phyloP scores from a whole-genome alignment of 495 filamentous ascomycete species.

The Recurvomyces mirabilis region DNA sequence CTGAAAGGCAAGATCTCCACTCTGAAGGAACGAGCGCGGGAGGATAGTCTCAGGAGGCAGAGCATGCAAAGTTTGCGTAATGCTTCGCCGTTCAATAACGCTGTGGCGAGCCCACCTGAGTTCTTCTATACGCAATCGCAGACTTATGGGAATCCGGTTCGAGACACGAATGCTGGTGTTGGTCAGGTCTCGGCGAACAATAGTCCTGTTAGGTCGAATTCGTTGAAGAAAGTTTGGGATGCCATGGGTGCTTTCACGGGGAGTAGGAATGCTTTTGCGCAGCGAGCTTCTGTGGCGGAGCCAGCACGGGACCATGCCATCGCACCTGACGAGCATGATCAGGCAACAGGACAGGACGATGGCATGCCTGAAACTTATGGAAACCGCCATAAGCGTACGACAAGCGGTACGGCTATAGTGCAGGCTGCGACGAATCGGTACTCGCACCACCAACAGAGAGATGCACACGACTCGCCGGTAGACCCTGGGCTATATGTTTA shows the following conservation, averaged over 20 bases:
- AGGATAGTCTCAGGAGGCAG: conserved; percentile 69
- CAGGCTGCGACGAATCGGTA: conserved; percentile 13
- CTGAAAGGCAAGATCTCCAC: conserved; percentile 83
- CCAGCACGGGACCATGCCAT: too few species aligned
- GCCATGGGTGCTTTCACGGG: background rate
- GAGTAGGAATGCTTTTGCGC: conserved; percentile 18
- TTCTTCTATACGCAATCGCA: conserved; percentile 15
- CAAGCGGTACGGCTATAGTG: conserved; percentile 15
- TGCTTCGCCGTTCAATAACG: conserved; percentile 72
- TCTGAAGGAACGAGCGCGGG: conserved; percentile 68
- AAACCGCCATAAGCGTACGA: conserved; percentile 11
- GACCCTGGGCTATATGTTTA: too few species aligned
- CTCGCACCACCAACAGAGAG: conserved; percentile 14
- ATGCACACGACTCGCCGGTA: too few species aligned
- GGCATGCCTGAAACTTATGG: too few species aligned
- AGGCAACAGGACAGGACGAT: too few species aligned
- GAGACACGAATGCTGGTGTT: conserved; percentile 32
- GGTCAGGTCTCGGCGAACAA: conserved; percentile 10
- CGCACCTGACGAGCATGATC: too few species aligned
- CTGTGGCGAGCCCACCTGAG: conserved; percentile 40
- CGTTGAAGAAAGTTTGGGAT: background rate
- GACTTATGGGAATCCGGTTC: conserved; percentile 10
- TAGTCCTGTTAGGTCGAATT: conserved; percentile 7
- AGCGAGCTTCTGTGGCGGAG: conserved; percentile 7
- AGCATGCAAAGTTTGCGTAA: conserved; percentile 77